These are phyloP conservation scores for Phialocephala sp. DNA, from an alignment of 2,329 filamentous ascomycete genomes.

Conservation along the genomic window DNA sequence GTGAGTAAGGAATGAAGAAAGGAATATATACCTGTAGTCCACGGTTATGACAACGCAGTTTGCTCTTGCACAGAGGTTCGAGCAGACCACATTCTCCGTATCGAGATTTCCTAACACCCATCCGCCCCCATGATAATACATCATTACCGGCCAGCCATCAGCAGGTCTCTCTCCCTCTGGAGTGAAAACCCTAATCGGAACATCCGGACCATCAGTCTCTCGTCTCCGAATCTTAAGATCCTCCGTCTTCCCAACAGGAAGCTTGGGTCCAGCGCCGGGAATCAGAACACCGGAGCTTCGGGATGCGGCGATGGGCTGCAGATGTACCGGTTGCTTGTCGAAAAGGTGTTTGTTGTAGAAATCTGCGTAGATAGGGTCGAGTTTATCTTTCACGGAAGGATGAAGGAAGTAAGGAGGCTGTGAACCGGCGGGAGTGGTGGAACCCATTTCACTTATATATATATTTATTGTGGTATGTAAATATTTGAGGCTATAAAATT, in stretches of 20 bases:
- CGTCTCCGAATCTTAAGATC: constrained; percentile 40
- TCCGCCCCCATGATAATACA: constrained; percentile 64
- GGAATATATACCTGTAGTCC: constrained; percentile 55
- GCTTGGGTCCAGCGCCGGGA: constrained; percentile 55
- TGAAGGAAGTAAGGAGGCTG: constrained; percentile 41
- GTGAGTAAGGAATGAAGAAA: background rate
- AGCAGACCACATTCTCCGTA: constrained; percentile 62
- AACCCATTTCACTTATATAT: constrained; percentile 28
- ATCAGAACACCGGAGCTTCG: constrained; percentile 57
- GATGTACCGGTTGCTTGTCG: constrained; percentile 53
- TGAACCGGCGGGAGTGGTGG: constrained; percentile 24
- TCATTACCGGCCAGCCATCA: constrained; percentile 58
- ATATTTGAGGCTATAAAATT: background rate
- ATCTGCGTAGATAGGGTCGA: constrained; percentile 35
- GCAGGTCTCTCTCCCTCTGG: constrained; percentile 51
- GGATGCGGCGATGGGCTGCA: constrained; percentile 58
- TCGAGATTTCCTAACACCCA: constrained; percentile 64
- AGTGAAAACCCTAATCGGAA: constrained; percentile 57
- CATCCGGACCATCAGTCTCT: constrained; percentile 51
- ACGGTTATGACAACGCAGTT: constrained; percentile 60
- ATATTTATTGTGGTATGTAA: background rate
- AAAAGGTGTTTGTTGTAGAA: constrained; percentile 40
- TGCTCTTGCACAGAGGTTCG: constrained; percentile 57
- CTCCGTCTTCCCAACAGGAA: constrained; percentile 47
- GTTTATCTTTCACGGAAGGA: constrained; percentile 30